Evolutionary conservation across 2,329 filamentous ascomycete species (phyloP), one percentile per base, ranked within the genome.

Genomic region (Torrubiellomyces zombiae): DNA sequence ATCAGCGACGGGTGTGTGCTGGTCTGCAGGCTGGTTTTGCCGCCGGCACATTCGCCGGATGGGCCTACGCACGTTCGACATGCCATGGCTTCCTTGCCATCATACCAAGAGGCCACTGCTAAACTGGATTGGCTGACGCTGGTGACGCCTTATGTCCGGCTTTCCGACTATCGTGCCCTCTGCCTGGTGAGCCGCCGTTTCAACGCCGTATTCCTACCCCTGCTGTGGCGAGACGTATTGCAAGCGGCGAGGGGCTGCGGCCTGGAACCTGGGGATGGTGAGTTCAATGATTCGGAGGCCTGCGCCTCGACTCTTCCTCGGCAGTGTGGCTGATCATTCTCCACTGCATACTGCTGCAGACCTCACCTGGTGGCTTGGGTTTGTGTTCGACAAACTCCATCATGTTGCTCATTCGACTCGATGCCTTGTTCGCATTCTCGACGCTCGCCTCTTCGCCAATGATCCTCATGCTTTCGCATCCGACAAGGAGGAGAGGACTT

Each of bases 141-240:
- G 4, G 56, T 56, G 9, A 58, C 53, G 6, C 53, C 58, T 2
- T 59, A 56, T 33, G 33, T 67, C 23, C 36, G 42, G 3, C 34
- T 50, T 20, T 28, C 36, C 5, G 53, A 62, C 36, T 61, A 60
- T 34, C 37, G 47, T 14, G 41, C 43, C 6, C 53, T 67, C 21
- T 67, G 60, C 36, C 53, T 55, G 18, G 63, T 69, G 7, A 56
- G 49, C 23, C 44, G 36, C 20, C 53, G 47, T 7, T 67, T 63
- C 35, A 55, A 60, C 45, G 28, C 35, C 20, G 42, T 55, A 12
- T 69, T 71, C 37, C 57, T 57, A 4, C 60, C 62, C 12, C 54
- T 49, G 4, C 43, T 70, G 11, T 71, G 65, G 66, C 48, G 48
- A 31, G 56, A 68, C 36, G 51, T 64, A 8, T 38, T 67, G 11